phyloP scores from a whole-genome alignment of 495 filamentous ascomycete genomes.

The Glonium stellatum region DNA sequence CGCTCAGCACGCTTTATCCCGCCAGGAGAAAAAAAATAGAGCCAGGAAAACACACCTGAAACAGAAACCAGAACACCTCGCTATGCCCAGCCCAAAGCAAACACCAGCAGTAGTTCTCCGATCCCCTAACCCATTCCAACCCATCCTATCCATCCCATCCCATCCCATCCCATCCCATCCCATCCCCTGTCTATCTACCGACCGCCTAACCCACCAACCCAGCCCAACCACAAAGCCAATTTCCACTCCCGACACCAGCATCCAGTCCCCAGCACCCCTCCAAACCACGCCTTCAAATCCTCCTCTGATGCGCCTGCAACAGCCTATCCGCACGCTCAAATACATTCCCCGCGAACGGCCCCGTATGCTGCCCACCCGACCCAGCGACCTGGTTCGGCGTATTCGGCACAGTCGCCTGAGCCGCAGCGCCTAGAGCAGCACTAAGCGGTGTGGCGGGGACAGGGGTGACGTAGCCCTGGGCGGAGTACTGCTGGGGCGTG shows the following conservation, averaged over 20 bases:
- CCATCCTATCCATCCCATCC: too few relatives aligned
- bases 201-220: background rate
- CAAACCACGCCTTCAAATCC: too few relatives aligned
- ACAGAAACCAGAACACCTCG: too few relatives aligned
- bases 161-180: too few relatives aligned
- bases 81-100: too few relatives aligned
- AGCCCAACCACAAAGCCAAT: background rate
- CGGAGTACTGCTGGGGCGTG: constrained; percentile 29
- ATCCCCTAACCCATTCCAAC: too few relatives aligned
- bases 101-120: too few relatives aligned
- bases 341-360: constrained; percentile 41
- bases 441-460: constrained; percentile 66
- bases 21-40: too few relatives aligned
- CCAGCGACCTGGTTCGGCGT: constrained; percentile 49
- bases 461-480: constrained; percentile 38
- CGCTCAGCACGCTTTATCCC: too few relatives aligned
- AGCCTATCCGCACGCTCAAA: constrained; percentile 69
- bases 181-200: background rate
- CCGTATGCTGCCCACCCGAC: background rate
- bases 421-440: constrained; percentile 79
- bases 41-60: too few relatives aligned
- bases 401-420: constrained; percentile 79
- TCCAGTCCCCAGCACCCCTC: too few relatives aligned
- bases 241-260: background rate
- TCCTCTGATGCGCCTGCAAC: constrained; percentile 37